Evolutionary conservation across 495 filamentous ascomycete species (phyloP), one percentile per base, ranked within the genome.

Genomic region (Pseudoneurospora amorphoporcata): DNA sequence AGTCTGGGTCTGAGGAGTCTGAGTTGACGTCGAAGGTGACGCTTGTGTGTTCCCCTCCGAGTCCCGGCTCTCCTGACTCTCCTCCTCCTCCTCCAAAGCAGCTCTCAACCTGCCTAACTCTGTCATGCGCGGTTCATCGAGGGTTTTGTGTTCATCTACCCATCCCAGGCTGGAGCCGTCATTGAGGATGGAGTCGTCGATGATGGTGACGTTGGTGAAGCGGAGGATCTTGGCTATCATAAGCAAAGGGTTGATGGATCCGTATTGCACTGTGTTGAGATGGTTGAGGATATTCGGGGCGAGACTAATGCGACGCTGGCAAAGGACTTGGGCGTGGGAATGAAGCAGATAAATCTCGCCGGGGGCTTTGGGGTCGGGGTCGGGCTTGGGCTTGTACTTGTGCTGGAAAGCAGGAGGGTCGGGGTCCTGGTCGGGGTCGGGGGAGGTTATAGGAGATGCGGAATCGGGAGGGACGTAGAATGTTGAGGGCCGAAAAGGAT

Each of bases 81-180:
- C 23, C 23, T 23, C 23, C 23, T 23, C 42, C 42, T n/a, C 6
- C 3, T 47, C 43, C 0, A 58, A 14, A 0, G 47, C 47, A 32
- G 47, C 4, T 4, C 10, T 5, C 10, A 58, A 7, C 19, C 47
- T 14, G 0, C 0, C 0, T 0, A 58, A 7, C 4, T 58, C 19
- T 3, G 19, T 2, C 10, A 58, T 58, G 0, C 19, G 2, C 10
- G 2, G 47, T 58, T 58, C 10, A 1, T 58, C 19, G 3, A 58
- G 19, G 9, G 3, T 10, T 58, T 58, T 58, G 10, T 58, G 19
- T 0, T 58, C 47, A 3, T 58, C 47, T 2, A 58, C 47, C 23
- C 19, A 58, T 1, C 9, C 5, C 1, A 23, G 47, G 0, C 47
- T 58, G 47, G 47, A 23, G 19, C 47, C 19, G n/a, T 16, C 14